Evolutionary conservation across 352 stramenopile species (phyloP), one percentile per base, ranked within the genome.

Genomic region (Pythium phragmiticola): DNA sequence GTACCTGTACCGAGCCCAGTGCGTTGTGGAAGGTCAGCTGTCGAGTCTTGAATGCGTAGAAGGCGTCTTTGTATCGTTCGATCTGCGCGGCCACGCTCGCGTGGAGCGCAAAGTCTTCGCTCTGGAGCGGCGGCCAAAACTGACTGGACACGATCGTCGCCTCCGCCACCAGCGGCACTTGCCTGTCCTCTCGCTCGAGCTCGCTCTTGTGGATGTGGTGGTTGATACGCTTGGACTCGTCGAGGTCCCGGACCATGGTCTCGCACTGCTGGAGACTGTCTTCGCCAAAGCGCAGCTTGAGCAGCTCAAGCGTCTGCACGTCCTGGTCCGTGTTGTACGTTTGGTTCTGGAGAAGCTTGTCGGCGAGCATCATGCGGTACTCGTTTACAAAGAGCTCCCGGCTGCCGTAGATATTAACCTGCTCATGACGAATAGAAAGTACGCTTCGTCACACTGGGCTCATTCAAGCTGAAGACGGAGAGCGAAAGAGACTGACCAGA

Each of bases 371-470:
- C 64, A 98, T 82, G 19, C 96, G 80, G 70, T 99, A 99, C 75
- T 99, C 97, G 75, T 98, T 98, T n/a, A 99, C 95, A 76, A 99
- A 99, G 16, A 99, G 70, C 66, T 99, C 96, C 50, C 98, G 98
- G 66, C 91, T 98, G 43, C 97, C 97, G 73, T 99, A 99, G 63
- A 99, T 99, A 47, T 97, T 98, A 14, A 90, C 82, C 82, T 90
- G 61, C 4, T 11, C 39, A 19, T 23, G 19, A 2, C 19, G 36
- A 21, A 21, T 21, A 21, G 21, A 21, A 21, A 21, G 21, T 21
- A 21, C 21, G 21, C 21, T 21, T 21, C 21, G 21, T 21, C 21
- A 21, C 21, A 21, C 21, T 21, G 21, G 21, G 21, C 21, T 21
- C 21, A 21, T 21, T 21, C 21, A 21, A 21, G 21, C 21, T 21